Evolutionary conservation across 1,139 yeast genomes (phyloP), one percentile per base, ranked within the genome.

Genomic region (Candida smagusa): DNA sequence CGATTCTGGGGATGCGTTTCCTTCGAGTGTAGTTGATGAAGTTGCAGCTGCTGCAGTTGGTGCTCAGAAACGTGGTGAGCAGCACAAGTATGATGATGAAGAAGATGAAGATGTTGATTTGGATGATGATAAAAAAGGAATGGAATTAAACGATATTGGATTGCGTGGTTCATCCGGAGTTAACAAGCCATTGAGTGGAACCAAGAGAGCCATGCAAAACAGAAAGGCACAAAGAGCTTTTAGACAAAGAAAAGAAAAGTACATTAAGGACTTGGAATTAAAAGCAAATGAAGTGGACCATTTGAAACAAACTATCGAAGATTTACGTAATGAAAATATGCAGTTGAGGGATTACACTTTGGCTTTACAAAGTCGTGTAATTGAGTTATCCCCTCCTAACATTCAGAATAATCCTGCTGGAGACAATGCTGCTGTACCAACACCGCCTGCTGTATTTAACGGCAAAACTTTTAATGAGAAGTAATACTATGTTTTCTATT

Each of bases 211-310:
- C 1, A 87, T 84, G 12, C 96, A 88, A 60, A 88, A 88, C 64
- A 70, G 96, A 53, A 81, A 79, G 42, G 96, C 96, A 1, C 96
- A 88, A 61, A 77, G 86, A 49, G 95, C 95, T 8, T 88, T 87
- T 63, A 74, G 96, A 54, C 81, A 79, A 54, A 72, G 96, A 41
- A 82, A 84, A 56, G 95, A 86, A 49, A 74, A 77, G 43, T 80
- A 85, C 52, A 79, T 88, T 48, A 84, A 81, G 59, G 90, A 86
- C 35, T 68, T 88, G 44, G 96, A 88, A 62, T 61, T 68, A 28
- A 81, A 81, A 54, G 86, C 85, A 5, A 70, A 73, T 34, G 83
- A 81, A 54, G 76, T 78, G 35, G 78, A 76, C 42, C 65, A 65
- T 25, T 64, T 84, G 50, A 77, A 78, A 54, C 80, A 76, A 47